These are phyloP conservation scores for Colletotrichum plurivorum DNA, from an alignment of 2,329 filamentous ascomycete species.

Conservation along the genomic window DNA sequence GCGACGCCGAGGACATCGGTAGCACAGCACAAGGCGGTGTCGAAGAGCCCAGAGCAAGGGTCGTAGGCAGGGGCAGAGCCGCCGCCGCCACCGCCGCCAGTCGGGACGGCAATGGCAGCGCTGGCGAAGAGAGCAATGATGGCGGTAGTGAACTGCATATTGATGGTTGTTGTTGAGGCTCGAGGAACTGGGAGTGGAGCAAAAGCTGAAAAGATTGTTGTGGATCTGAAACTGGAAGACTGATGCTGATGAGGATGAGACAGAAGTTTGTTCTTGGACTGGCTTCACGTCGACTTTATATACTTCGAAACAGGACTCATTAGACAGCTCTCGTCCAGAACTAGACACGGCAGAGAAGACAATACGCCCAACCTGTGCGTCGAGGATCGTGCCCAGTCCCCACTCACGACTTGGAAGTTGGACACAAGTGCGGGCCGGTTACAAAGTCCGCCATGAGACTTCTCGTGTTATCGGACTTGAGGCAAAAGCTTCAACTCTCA, in stretches of 20 bases:
- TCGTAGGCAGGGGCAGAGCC: conserved; percentile 45
- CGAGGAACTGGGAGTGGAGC: too few relatives aligned
- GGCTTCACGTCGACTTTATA: neutral
- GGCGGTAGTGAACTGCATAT: conserved; percentile 26
- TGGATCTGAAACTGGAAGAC: neutral
- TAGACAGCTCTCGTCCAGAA: neutral
- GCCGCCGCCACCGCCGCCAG: conserved; percentile 1
- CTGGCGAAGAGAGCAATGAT: conserved; percentile 22
- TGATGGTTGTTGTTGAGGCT: neutral
- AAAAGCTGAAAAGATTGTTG: neutral
- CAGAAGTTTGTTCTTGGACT: neutral
- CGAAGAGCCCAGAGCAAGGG: conserved; percentile 60
- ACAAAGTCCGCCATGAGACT: neutral
- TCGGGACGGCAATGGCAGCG: conserved; percentile 17
- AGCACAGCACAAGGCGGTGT: conserved; percentile 69
- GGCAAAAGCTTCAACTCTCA: neutral
- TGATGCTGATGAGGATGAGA: conserved; percentile 4
- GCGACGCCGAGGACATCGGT: conserved; percentile 72
- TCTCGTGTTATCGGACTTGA: neutral
- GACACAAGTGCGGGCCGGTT: neutral
- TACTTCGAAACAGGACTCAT: neutral
- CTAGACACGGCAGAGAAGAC: neutral
- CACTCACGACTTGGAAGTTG: neutral
- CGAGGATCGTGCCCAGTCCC: neutral
- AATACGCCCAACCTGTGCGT: neutral